Evolutionary conservation across 352 stramenopile genomes (phyloP).

Genomic region (Phytophthora sp.): DNA sequence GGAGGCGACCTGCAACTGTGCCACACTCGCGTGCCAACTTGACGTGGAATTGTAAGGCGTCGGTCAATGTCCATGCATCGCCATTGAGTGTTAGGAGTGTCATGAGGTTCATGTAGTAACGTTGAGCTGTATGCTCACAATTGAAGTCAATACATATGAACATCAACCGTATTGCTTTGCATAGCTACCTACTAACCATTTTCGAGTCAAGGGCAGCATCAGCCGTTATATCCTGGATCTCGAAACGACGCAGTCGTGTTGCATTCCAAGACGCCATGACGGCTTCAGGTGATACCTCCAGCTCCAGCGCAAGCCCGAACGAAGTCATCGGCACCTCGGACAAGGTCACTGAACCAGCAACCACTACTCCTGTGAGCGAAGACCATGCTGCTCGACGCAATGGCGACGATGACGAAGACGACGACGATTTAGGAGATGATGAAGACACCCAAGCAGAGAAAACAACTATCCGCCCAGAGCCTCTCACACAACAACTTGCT

Average conservation of each 20-base stretch:
- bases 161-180: not conserved
- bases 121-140: not conserved
- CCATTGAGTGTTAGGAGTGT: slow-evolving; percentile 12
- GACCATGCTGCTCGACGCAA: slow-evolving; percentile 5
- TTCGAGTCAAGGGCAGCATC: no score
- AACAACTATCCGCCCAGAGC: slow-evolving; percentile 61
- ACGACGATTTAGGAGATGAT: slow-evolving; percentile 42
- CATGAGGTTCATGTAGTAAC: slow-evolving; percentile 8
- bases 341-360: slow-evolving; percentile 9
- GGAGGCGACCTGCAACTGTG: not conserved
- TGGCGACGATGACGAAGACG: slow-evolving; percentile 37
- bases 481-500: slow-evolving; percentile 61
- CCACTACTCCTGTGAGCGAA: not conserved
- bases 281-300: slow-evolving; percentile 20
- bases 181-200: not conserved
- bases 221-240: slow-evolving; percentile 10
- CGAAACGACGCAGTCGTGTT: slow-evolving; percentile 15
- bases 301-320: not conserved
- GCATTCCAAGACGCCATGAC: slow-evolving; percentile 10
- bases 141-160: not conserved
- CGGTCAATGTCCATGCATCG: not conserved
- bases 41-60: slow-evolving; percentile 26
- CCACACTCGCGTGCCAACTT: slow-evolving; percentile 1
- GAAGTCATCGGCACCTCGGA: slow-evolving; percentile 17
- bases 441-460: slow-evolving; percentile 46